These are phyloP conservation scores for Pezicula carpinea DNA, from an alignment of 2,329 filamentous ascomycete genomes.

Conservation along the genomic window DNA sequence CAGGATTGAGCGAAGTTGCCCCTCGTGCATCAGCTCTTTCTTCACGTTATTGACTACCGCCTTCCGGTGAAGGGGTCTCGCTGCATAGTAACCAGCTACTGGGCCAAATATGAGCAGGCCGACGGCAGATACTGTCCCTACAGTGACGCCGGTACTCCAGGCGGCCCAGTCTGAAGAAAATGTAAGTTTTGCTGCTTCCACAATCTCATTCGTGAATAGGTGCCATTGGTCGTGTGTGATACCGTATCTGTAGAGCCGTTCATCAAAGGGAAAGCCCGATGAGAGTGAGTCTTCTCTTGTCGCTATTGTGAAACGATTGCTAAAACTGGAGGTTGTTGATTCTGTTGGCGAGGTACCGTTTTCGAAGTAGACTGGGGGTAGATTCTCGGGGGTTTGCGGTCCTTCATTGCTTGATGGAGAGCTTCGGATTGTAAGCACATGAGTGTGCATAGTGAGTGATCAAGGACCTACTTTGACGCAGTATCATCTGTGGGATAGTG, in stretches of 20 bases:
- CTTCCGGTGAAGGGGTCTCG: conserved; percentile 18
- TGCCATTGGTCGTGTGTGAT: conserved; percentile 22
- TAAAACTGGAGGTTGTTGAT: too few relatives aligned
- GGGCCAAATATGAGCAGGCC: conserved; percentile 18
- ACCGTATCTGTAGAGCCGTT: conserved; percentile 10
- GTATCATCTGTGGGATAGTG: too few relatives aligned
- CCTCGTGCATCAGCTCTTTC: conserved; percentile 15
- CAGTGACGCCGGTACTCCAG: conserved; percentile 19
- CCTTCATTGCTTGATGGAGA: too few relatives aligned
- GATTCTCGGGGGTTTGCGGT: too few relatives aligned
- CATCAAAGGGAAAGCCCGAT: conserved; percentile 22
- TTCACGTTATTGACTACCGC: conserved; percentile 16
- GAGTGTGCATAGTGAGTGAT: too few relatives aligned
- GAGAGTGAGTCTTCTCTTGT: conserved; percentile 19
- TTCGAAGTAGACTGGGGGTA: too few relatives aligned
- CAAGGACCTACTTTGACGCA: too few relatives aligned
- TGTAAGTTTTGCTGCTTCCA: conserved; percentile 17
- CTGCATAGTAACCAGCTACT: conserved; percentile 17
- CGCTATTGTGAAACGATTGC: conserved; percentile 10
- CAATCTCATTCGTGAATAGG: conserved; percentile 19
- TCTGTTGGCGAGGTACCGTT: too few relatives aligned
- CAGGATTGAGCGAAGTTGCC: conserved; percentile 13
- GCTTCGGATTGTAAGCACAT: too few relatives aligned
- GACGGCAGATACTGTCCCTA: conserved; percentile 14
- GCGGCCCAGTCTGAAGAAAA: conserved; percentile 16